These are phyloP conservation scores for Acephala macrosclerotiorum DNA, from an alignment of 2,329 filamentous ascomycete genomes.

Conservation along the genomic window DNA sequence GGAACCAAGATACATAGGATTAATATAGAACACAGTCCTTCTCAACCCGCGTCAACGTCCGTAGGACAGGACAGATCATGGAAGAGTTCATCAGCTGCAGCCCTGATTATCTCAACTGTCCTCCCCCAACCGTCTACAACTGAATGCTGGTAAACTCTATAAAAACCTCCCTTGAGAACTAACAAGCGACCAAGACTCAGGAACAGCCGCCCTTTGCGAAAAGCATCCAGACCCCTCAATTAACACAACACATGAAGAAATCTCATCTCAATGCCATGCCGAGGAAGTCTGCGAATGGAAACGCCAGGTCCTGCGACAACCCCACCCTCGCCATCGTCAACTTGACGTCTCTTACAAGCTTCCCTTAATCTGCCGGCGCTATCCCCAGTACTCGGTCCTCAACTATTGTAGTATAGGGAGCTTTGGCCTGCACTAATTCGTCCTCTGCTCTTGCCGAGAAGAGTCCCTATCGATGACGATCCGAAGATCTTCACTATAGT, in stretches of 20 bases:
- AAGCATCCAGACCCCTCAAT: background rate
- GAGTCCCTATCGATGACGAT: conserved; percentile 7
- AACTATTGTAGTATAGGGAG: background rate
- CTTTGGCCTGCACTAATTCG: background rate
- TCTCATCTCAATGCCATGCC: background rate
- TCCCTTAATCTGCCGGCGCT: conserved; percentile 2
- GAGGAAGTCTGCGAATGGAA: background rate
- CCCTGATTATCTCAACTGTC: background rate
- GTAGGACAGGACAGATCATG: background rate
- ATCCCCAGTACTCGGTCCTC: background rate
- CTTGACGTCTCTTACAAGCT: background rate
- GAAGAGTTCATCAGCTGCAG: background rate
- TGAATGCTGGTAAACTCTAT: background rate
- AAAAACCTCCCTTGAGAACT: background rate
- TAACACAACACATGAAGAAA: background rate
- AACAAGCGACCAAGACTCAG: conserved; percentile 4
- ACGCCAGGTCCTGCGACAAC: background rate
- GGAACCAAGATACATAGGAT: background rate
- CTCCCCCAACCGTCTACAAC: background rate
- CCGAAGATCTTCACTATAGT: conserved; percentile 12
- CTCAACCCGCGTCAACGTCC: background rate
- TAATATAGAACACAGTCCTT: background rate
- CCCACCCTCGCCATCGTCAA: background rate
- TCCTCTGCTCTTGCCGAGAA: background rate
- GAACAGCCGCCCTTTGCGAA: background rate